Conservation (phyloP, 441 rosid species). For the Erodium chrysanthum region DNA sequence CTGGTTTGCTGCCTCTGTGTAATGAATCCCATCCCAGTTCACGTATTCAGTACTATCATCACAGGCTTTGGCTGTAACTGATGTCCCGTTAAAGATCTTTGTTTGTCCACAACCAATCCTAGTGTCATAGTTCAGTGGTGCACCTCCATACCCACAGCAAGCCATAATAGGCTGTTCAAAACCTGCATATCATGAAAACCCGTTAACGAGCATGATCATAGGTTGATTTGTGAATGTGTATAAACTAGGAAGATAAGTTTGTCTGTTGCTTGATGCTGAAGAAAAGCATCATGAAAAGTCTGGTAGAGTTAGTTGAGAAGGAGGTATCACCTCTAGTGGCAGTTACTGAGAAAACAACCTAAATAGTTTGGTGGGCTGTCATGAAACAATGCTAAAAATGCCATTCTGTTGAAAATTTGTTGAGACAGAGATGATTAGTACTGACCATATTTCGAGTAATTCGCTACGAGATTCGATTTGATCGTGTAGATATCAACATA, state of each 20-base stretch:
- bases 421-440: neutral
- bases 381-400: neutral
- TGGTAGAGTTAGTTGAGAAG: neutral
- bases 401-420: neutral
- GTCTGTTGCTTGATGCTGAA: no score
- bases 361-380: neutral
- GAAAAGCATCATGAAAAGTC: neutral
- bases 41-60: conserved; percentile 65
- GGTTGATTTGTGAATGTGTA: neutral
- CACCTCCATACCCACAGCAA: conserved; percentile 84
- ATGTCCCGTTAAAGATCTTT: conserved; percentile 49
- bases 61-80: conserved; percentile 61
- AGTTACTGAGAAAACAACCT: neutral
- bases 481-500: conserved; percentile 69
- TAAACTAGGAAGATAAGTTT: no score
- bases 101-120: conserved; percentile 67
- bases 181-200: conserved; percentile 34
- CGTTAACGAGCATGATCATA: neutral
- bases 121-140: conserved; percentile 66
- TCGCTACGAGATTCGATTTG: conserved; percentile 55
- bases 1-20: conserved; percentile 80
- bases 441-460: conserved; percentile 66
- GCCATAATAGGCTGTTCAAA: conserved; percentile 78
- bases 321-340: neutral
- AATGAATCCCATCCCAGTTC: conserved; percentile 95